These are phyloP conservation scores for Ceratocystis alfenasii DNA, from an alignment of 2,329 filamentous ascomycete species.

Conservation along the genomic window DNA sequence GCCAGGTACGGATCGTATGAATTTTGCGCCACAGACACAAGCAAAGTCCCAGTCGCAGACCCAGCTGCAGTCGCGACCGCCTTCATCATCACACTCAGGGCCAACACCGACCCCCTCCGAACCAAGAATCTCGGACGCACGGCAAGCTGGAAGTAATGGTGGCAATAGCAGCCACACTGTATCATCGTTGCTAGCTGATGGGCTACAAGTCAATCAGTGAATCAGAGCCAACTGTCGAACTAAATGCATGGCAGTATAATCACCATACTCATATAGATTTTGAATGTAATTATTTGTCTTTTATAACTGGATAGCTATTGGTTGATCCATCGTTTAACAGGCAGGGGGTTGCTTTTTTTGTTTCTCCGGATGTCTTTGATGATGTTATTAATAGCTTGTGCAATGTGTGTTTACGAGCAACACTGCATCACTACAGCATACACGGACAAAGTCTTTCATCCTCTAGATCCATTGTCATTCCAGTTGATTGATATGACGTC, in stretches of 20 bases:
- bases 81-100: conserved; percentile 1
- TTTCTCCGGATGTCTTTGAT: conserved; percentile 1
- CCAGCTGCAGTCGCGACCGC: not conserved
- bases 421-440: not conserved
- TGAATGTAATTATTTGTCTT: conserved; percentile 2
- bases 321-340: not conserved
- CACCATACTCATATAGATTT: not conserved
- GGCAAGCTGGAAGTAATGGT: conserved; percentile 16
- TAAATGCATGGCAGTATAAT: not conserved
- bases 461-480: not conserved
- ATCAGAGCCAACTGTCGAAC: not conserved
- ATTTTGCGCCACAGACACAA: conserved; percentile 13
- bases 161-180: conserved; percentile 31
- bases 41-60: not conserved
- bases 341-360: not conserved
- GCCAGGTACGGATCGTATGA: not conserved
- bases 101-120: not conserved
- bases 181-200: conserved; percentile 35
- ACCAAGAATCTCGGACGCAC: conserved; percentile 3
- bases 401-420: not conserved
- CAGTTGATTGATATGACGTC: not conserved
- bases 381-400: not conserved
- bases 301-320: not conserved
- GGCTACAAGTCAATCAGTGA: conserved; percentile 26
- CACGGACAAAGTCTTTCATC: not conserved